phyloP scores from a whole-genome alignment of 805 yeast genomes.

The Candida railenensis region DNA sequence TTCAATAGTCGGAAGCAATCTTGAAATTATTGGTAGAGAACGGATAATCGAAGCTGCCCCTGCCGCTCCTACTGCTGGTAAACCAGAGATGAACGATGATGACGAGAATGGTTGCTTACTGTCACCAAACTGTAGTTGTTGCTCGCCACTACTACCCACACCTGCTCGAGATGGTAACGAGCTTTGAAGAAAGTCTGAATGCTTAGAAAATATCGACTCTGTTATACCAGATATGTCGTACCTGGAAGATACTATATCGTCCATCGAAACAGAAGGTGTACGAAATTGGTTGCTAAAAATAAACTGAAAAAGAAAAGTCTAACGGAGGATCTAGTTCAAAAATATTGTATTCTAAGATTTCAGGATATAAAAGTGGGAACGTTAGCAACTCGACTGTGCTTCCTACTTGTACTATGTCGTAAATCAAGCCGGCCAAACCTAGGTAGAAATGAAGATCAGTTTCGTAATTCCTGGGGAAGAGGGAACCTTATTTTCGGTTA shows the following conservation, averaged over 20 bases:
- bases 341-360: too few species aligned
- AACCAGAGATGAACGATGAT: not conserved
- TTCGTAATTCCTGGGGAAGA: too few species aligned
- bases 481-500: not conserved
- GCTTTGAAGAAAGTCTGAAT: slow-evolving; percentile 1
- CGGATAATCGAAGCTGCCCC: not conserved
- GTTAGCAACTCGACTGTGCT: too few species aligned
- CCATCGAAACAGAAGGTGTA: not conserved
- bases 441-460: too few species aligned
- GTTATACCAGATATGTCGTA: slow-evolving; percentile 4
- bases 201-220: slow-evolving; percentile 5
- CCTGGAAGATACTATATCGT: slow-evolving; percentile 1
- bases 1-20: slow-evolving; percentile 18
- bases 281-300: not conserved
- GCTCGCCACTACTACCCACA: not conserved
- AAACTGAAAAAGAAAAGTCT: too few species aligned
- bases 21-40: slow-evolving; percentile 17
- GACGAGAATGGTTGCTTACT: too few species aligned
- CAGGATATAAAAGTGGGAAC: too few species aligned
- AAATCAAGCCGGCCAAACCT: too few species aligned
- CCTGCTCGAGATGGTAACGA: not conserved
- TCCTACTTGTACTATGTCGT: too few species aligned
- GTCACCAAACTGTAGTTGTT: not conserved
- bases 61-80: not conserved
- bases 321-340: too few species aligned